Percentiles rank a stretch among this genome's conserved stretches.
These are phyloP conservation scores for Globisporangium carolinianum DNA, from an alignment of 352 stramenopile genomes.

Conservation along the genomic window DNA sequence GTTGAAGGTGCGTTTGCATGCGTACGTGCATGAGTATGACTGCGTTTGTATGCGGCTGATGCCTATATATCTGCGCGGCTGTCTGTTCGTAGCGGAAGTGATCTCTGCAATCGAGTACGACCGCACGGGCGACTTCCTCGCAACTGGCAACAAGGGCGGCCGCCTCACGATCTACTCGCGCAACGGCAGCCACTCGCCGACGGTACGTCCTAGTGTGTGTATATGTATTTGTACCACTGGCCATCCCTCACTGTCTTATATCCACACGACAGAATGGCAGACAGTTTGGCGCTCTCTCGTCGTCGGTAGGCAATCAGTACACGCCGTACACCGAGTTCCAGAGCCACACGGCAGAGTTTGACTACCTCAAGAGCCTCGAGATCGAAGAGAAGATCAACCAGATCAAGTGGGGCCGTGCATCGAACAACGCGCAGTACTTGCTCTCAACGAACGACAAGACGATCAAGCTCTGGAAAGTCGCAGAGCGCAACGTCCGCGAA, in stretches of 20 bases:
- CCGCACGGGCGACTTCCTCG: constrained; percentile 85
- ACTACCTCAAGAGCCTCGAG: constrained; percentile 96
- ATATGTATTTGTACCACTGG: constrained; percentile 16
- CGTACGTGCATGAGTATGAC: background rate
- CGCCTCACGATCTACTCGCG: constrained; percentile 88
- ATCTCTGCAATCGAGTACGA: constrained; percentile 95
- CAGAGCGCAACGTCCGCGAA: constrained; percentile 70
- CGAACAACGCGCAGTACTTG: constrained; percentile 89
- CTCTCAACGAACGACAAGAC: constrained; percentile 97
- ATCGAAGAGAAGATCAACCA: constrained; percentile 98
- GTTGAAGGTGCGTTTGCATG: constrained; percentile 40
- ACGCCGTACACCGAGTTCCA: constrained; percentile 91
- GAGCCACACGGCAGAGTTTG: constrained; percentile 96
- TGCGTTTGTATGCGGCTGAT: too few species aligned
- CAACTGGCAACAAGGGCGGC: constrained; percentile 92
- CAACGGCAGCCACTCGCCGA: constrained; percentile 16
- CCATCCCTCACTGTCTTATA: background rate
- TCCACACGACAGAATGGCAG: constrained; percentile 16
- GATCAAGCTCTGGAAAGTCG: constrained; percentile 95
- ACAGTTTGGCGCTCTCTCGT: constrained; percentile 20
- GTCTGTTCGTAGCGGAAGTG: constrained; percentile 69
- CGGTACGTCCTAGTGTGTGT: constrained; percentile 4
- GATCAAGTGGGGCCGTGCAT: constrained; percentile 91
- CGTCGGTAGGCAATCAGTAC: constrained; percentile 31
- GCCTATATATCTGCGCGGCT: too few species aligned